phyloP scores from a whole-genome alignment of 192 early-diverging fungal species.

The Coemansia biformis region DNA sequence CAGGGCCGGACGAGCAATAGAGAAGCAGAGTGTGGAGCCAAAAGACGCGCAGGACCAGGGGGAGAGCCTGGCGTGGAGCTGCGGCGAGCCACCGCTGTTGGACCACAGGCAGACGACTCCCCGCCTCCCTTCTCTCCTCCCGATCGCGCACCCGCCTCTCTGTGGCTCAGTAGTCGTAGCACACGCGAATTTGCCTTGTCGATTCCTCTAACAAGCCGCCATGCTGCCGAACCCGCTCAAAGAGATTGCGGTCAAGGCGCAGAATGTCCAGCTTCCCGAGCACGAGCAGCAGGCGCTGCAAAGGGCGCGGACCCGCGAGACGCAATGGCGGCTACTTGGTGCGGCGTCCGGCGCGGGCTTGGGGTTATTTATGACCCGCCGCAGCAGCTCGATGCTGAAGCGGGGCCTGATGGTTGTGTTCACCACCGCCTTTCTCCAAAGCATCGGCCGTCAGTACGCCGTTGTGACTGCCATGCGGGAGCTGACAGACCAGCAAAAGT shows the following conservation, averaged over 20 bases:
- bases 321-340: conserved; percentile 1
- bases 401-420: conserved; percentile 17
- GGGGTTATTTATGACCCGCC: conserved; percentile 21
- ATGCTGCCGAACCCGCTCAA: conserved; percentile 12
- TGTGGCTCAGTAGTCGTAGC: no score
- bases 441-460: conserved; percentile 1
- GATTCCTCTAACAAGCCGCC: no score
- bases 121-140: neutral
- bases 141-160: no score
- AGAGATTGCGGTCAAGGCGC: conserved; percentile 13
- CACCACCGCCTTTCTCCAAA: conserved; percentile 9
- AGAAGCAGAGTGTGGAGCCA: no score
- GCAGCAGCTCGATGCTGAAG: conserved; percentile 5
- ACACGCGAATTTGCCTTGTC: no score
- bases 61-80: no score
- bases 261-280: conserved; percentile 24
- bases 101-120: no score
- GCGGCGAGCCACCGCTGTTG: no score
- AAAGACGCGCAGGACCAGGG: no score
- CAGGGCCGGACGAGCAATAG: neutral
- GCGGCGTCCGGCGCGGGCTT: conserved; percentile 11
- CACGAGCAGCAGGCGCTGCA: conserved; percentile 15
- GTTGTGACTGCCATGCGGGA: conserved; percentile 10
- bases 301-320: conserved; percentile 3
- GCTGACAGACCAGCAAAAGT: conserved; percentile 22